Conservation (phyloP, 1,139 yeast genomes). For the Chernovozyma sophiae-reginae region DNA sequence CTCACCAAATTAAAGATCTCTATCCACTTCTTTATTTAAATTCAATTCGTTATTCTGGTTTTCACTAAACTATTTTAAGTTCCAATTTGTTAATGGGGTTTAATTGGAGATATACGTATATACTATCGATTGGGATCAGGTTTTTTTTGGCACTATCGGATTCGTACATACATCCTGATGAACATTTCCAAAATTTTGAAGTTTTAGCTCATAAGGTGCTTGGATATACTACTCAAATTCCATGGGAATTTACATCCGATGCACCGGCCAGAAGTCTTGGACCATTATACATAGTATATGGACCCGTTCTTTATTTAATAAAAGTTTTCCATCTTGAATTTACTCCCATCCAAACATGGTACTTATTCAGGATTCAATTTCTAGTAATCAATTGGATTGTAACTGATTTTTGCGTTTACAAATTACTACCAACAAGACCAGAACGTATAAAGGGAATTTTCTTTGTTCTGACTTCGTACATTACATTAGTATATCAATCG, state of each 20-base stretch:
- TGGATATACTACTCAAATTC: slow-evolving; percentile 50
- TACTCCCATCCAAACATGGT: slow-evolving; percentile 49
- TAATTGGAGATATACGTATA: slow-evolving; percentile 46
- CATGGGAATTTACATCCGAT: slow-evolving; percentile 78
- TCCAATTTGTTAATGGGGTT: slow-evolving; percentile 3
- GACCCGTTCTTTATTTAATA: slow-evolving; percentile 51
- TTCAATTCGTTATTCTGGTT: too few relatives aligned
- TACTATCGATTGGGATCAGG: slow-evolving; percentile 43
- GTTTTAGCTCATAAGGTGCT: slow-evolving; percentile 51
- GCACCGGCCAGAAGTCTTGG: slow-evolving; percentile 71
- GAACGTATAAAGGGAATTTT: slow-evolving; percentile 63
- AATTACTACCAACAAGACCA: slow-evolving; percentile 52
- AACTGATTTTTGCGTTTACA: slow-evolving; percentile 48
- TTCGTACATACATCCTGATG: slow-evolving; percentile 96
- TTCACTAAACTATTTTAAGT: too few relatives aligned
- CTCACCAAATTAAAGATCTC: too few relatives aligned
- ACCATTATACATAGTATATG: slow-evolving; percentile 65
- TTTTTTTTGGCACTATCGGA: slow-evolving; percentile 61
- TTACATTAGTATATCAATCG: slow-evolving; percentile 75
- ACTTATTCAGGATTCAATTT: slow-evolving; percentile 54
- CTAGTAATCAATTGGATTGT: slow-evolving; percentile 56
- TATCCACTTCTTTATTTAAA: too few relatives aligned
- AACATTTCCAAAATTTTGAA: slow-evolving; percentile 87
- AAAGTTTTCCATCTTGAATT: slow-evolving; percentile 19
- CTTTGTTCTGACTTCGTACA: slow-evolving; percentile 71